Evolutionary conservation across 805 yeast species (phyloP), one percentile per base, ranked within the genome.

Genomic region (Ogataea dorogensis): DNA sequence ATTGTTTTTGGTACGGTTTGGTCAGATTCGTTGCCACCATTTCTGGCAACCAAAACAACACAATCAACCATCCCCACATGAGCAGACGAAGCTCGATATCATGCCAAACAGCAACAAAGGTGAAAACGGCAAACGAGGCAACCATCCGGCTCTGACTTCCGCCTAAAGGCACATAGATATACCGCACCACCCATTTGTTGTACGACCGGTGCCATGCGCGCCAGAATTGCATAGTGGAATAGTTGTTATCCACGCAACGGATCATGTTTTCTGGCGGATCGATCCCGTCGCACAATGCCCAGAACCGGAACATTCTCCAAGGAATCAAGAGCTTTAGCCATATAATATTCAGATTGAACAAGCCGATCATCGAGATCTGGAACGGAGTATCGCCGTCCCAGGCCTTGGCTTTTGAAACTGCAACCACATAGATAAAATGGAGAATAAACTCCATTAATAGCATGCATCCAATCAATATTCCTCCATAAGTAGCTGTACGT

Each of bases 221-320:
- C 99, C 99, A 93, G 59, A 93, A 93, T n/a, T 93, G 87, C 43
- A 86, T 61, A 0, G 96, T 93, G 21, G 95, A 83, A 59, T 81
- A 93, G 62, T 93, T 93, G 61, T 93, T 87, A 58, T 87, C 85
- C 78, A 93, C 86, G 57, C 98, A 89, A 40, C 99, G 70, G 38
- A 93, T 79, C 98, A 93, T 93, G 54, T 93, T 93, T 57, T 93
- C 99, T 2, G 98, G 98, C 0, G 98, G 86, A 54, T 93, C 98
- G 34, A 91, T 86, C 0, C 85, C 86, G 59, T 93, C 99, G n/a
- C 86, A 48, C 39, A 93, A 64, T 6, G 93, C 74, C 98, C 99
- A 93, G 47, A 91, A 69, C 44, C 99, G 69, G 65, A 93, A 93
- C 31, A 91, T 64, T 55, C 99, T 72, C 99, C 99, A 93, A 5